phyloP scores from a whole-genome alignment of 441 rosid genomes.

The Adansonia grandidieri region DNA sequence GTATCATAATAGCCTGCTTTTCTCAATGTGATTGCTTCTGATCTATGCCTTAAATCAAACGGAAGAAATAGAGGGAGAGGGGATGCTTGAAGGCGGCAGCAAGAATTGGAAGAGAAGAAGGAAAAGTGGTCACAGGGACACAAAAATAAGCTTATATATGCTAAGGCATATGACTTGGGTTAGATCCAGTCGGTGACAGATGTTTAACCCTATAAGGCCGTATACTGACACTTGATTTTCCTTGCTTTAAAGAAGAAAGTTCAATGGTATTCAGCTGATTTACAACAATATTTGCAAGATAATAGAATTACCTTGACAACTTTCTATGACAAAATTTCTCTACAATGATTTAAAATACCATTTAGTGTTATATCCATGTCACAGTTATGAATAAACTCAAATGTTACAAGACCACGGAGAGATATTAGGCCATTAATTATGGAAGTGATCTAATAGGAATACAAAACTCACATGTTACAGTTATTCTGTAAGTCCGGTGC shows the following conservation, averaged over 20 bases:
- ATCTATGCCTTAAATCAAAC: neutral
- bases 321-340: neutral
- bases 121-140: neutral
- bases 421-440: neutral
- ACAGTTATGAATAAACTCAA: neutral
- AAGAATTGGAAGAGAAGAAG: neutral
- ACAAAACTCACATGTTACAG: conserved; percentile 41
- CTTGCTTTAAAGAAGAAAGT: neutral
- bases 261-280: neutral
- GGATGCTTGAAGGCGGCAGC: neutral
- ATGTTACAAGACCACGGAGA: neutral
- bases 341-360: neutral
- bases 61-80: neutral
- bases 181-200: neutral
- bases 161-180: neutral
- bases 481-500: conserved; percentile 42
- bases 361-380: neutral
- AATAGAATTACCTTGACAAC: neutral
- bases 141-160: neutral
- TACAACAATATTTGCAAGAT: conserved; percentile 9
- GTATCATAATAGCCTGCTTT: neutral
- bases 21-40: neutral
- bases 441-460: neutral
- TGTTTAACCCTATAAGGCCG: conserved; percentile 1
- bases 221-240: neutral